Conservation (phyloP, 768 basidiomycete species). For the Boletellus sp. region DNA sequence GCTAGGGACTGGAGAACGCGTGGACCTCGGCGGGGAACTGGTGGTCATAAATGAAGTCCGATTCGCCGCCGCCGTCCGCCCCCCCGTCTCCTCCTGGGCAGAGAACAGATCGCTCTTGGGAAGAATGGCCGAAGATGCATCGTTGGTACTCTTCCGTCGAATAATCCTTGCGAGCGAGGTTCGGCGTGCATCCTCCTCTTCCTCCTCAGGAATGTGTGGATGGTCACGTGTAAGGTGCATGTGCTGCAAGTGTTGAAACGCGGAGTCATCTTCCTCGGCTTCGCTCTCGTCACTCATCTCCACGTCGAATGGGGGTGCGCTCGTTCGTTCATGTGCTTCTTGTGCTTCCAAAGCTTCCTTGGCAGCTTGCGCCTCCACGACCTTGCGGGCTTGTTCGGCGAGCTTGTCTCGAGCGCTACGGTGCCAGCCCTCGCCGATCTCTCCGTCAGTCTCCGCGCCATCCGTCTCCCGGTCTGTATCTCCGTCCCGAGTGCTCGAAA, state of each 20-base stretch:
- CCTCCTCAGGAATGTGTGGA: conserved; percentile 67
- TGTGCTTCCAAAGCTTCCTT: conserved; percentile 49
- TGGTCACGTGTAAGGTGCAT: conserved; percentile 44
- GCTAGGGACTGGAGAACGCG: conserved; percentile 17
- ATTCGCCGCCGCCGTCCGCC: conserved; percentile 16
- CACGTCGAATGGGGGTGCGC: conserved; percentile 64
- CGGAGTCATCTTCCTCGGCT: conserved; percentile 52
- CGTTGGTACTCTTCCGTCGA: conserved; percentile 20
- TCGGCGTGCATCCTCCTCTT: conserved; percentile 47
- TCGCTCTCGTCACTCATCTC: conserved; percentile 82
- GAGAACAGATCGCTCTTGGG: conserved; percentile 17
- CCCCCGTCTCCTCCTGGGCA: conserved; percentile 7
- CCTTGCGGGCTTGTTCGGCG: conserved; percentile 64
- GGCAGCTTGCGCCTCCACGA: conserved; percentile 42
- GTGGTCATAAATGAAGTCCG: conserved; percentile 12
- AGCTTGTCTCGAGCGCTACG: conserved; percentile 61
- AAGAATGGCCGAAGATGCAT: conserved; percentile 34
- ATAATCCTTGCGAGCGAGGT: conserved; percentile 23
- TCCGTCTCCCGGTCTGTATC: conserved; percentile 46
- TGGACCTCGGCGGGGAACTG: conserved; percentile 15
- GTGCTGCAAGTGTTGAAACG: conserved; percentile 33
- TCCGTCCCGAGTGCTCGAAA: conserved; percentile 61
- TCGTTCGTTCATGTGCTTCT: conserved; percentile 40
- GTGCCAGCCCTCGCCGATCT: conserved; percentile 61
- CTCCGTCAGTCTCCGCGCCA: conserved; percentile 48